Evolutionary conservation across 352 stramenopile species (phyloP).

Genomic region (Pythium scleroteichum): DNA sequence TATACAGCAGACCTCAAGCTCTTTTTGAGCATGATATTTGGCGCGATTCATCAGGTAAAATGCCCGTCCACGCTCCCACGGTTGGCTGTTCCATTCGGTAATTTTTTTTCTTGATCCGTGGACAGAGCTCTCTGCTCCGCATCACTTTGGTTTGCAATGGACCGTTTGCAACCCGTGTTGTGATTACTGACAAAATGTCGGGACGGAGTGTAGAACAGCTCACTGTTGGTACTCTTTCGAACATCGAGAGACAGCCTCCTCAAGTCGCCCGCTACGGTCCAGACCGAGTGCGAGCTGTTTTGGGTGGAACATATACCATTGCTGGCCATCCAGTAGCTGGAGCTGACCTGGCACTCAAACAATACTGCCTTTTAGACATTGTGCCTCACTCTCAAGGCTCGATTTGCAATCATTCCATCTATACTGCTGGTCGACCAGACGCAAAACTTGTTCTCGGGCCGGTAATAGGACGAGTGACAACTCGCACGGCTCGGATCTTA

Average conservation of each 20-base stretch:
- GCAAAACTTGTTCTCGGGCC: slow-evolving; percentile 56
- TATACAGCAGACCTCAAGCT: slow-evolving; percentile 10
- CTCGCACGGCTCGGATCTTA: slow-evolving; percentile 51
- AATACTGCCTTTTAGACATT: slow-evolving; percentile 55
- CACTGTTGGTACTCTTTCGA: slow-evolving; percentile 45
- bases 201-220: slow-evolving; percentile 47
- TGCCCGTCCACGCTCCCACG: not conserved
- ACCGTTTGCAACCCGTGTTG: slow-evolving; percentile 29
- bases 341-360: slow-evolving; percentile 7
- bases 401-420: slow-evolving; percentile 36
- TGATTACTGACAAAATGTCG: slow-evolving; percentile 34
- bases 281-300: slow-evolving; percentile 3
- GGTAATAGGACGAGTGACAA: slow-evolving; percentile 62
- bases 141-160: slow-evolving; percentile 50
- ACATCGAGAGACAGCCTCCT: not conserved
- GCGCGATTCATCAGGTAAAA: slow-evolving; percentile 16
- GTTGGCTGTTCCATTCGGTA: not conserved
- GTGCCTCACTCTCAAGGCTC: slow-evolving; percentile 45
- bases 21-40: slow-evolving; percentile 16
- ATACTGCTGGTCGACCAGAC: slow-evolving; percentile 35
- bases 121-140: slow-evolving; percentile 39
- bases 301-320: slow-evolving; percentile 12
- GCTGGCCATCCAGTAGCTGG: not conserved
- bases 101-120: not conserved
- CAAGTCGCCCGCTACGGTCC: not conserved